Conservation (phyloP, 345 rosid species). For the Eucalyptus regnans region DNA sequence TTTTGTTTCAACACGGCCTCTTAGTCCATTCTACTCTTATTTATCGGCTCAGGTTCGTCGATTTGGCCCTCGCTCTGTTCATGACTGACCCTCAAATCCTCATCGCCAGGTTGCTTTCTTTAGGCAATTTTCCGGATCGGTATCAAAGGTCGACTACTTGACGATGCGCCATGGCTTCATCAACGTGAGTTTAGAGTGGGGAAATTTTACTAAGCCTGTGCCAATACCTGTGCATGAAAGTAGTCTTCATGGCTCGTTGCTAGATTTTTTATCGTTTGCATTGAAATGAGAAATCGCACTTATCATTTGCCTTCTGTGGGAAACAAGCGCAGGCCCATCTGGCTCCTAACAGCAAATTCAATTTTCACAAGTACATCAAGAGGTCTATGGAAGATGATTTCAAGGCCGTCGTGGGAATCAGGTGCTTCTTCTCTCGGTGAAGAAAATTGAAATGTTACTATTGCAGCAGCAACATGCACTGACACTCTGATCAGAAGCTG, state of each 20-base stretch:
- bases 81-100: not conserved
- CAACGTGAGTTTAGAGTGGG: slow-evolving; percentile 13
- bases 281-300: not conserved
- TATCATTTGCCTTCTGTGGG: not conserved
- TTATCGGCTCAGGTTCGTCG: not conserved
- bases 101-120: slow-evolving; percentile 36
- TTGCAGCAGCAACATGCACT: not conserved
- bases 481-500: not conserved
- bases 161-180: slow-evolving; percentile 61
- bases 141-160: slow-evolving; percentile 42
- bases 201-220: not conserved
- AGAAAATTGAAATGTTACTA: not conserved
- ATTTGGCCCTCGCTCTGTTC: not conserved
- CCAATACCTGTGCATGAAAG: not conserved
- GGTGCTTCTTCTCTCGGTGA: not conserved
- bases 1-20: not conserved
- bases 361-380: slow-evolving; percentile 52
- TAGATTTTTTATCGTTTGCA: not conserved
- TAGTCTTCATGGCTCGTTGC: not conserved
- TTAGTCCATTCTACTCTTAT: not conserved
- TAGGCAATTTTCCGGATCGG: slow-evolving; percentile 45
- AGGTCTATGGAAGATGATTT: slow-evolving; percentile 62
- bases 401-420: slow-evolving; percentile 51
- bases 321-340: slow-evolving; percentile 34
- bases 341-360: slow-evolving; percentile 27